Percentiles rank a stretch among this genome's conserved stretches.
These are phyloP conservation scores for Parietaria judaica DNA, from an alignment of 306 rosid species.

Conservation along the genomic window DNA sequence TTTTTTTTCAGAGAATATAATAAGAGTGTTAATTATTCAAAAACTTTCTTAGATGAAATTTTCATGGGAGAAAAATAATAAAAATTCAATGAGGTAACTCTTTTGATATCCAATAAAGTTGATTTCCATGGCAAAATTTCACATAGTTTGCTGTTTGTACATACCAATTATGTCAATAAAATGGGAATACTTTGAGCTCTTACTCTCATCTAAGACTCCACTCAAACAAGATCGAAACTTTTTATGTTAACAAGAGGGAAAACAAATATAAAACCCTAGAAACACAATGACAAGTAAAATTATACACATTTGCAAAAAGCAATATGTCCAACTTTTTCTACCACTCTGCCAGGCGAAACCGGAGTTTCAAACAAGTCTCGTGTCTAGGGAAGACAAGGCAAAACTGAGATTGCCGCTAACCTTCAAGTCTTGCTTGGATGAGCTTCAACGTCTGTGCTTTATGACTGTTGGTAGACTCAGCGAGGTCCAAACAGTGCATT, in stretches of 20 bases:
- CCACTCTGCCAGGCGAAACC: conserved; percentile 24
- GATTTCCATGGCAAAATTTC: conserved; percentile 33
- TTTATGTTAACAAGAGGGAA: not conserved
- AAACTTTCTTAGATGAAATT: too few relatives aligned
- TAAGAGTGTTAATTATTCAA: too few relatives aligned
- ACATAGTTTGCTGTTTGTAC: conserved; percentile 47
- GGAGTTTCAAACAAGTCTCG: conserved; percentile 13
- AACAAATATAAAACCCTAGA: conserved; percentile 23
- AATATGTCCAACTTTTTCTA: conserved; percentile 29
- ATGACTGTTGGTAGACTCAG: conserved; percentile 21
- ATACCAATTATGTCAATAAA: conserved; percentile 37
- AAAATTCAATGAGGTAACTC: not conserved
- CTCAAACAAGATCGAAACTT: conserved; percentile 31
- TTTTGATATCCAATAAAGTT: not conserved
- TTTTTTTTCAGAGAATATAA: too few relatives aligned
- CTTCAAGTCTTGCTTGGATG: conserved; percentile 12
- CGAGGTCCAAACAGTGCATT: conserved; percentile 13
- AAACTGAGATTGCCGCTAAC: conserved; percentile 13
- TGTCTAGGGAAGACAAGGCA: conserved; percentile 6
- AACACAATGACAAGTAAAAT: conserved; percentile 25
- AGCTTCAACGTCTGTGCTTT: conserved; percentile 18
- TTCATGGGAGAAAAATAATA: too few relatives aligned
- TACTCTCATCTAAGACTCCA: conserved; percentile 34
- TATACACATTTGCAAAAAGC: conserved; percentile 65
- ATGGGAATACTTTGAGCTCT: conserved; percentile 34